Conservation (phyloP, 441 rosid species). For the Adansonia grandidieri region DNA sequence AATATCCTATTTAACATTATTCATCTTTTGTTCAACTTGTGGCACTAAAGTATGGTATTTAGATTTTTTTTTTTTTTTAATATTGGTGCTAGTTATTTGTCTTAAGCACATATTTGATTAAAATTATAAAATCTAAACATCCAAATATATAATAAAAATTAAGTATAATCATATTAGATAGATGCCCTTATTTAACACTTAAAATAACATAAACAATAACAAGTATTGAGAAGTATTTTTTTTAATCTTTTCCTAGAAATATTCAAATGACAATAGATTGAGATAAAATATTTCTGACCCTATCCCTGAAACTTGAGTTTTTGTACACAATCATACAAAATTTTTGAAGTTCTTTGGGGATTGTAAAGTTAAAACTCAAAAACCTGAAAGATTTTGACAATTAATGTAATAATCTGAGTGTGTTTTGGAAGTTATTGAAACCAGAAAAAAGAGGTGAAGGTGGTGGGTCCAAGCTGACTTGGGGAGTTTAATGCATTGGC, state of each 20-base stretch:
- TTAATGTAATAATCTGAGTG: not conserved
- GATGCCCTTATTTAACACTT: no score
- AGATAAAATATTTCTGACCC: not conserved
- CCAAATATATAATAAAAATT: no score
- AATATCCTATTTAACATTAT: not conserved
- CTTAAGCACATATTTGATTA: no score
- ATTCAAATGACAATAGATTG: not conserved
- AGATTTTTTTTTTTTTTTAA: no score
- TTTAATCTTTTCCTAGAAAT: not conserved
- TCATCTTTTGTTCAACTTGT: not conserved
- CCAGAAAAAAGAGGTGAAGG: not conserved
- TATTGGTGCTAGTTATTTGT: no score
- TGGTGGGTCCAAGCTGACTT: slow-evolving; percentile 21
- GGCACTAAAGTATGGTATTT: not conserved
- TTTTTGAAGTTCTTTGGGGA: not conserved
- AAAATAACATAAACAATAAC: not conserved
- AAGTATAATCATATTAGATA: no score
- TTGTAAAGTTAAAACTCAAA: not conserved
- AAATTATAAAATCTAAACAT: no score
- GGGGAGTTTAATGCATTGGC: not conserved
- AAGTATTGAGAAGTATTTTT: no score
- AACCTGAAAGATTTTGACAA: slow-evolving; percentile 10
- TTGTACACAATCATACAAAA: not conserved
- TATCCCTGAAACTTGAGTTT: not conserved
- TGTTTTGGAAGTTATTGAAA: not conserved